Percentiles rank a stretch among this genome's conserved stretches.
Evolutionary conservation across 208 protist species (phyloP).

Genomic region (Leishmania aethiopica): DNA sequence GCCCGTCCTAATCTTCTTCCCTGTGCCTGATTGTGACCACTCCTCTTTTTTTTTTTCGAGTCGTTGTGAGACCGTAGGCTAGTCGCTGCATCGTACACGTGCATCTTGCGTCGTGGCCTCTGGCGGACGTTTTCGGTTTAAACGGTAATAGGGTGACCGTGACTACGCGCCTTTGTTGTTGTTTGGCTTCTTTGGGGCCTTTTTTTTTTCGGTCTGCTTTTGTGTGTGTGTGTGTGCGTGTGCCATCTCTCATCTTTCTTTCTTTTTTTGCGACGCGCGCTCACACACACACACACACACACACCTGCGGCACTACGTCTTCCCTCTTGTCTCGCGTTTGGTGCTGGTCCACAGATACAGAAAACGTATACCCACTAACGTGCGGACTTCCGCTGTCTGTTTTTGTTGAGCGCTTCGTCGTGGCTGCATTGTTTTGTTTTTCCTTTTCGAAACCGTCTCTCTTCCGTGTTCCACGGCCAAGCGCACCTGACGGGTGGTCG

Average conservation of each 20-base stretch:
- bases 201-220: background rate
- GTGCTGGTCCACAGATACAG: background rate
- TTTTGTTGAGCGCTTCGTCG: background rate
- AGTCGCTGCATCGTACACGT: background rate
- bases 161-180: too few species aligned
- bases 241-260: background rate
- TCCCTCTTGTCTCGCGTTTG: background rate
- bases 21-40: background rate
- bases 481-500: background rate
- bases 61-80: background rate
- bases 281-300: background rate
- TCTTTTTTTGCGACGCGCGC: background rate
- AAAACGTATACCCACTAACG: background rate
- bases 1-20: background rate
- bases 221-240: background rate
- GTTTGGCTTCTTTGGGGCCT: too few species aligned
- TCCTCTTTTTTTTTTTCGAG: background rate
- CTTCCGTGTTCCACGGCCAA: background rate
- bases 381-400: background rate
- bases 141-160: background rate
- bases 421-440: conserved; percentile 12
- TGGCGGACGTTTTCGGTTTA: background rate
- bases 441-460: background rate
- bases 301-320: background rate
- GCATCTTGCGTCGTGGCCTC: background rate